These are phyloP conservation scores for Sugiyamaella lignohabitans DNA, from an alignment of 805 yeast species.

Conservation along the genomic window DNA sequence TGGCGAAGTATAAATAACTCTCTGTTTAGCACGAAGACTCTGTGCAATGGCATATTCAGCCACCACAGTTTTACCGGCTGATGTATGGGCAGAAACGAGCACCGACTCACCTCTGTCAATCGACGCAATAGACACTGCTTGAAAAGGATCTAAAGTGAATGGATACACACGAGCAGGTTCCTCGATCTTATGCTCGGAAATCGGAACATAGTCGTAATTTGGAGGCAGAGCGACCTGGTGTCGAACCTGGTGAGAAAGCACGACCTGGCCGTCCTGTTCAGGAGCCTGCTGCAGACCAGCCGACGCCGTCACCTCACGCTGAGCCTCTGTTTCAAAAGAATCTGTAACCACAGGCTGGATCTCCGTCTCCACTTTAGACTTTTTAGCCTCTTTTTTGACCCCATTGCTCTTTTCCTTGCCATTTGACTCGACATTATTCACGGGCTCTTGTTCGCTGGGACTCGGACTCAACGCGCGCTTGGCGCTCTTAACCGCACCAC, in stretches of 20 bases:
- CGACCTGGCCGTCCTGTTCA: conserved; percentile 41
- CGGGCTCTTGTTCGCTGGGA: not conserved
- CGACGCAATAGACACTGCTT: conserved; percentile 92
- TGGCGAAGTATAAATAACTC: conserved; percentile 93
- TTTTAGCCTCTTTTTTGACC: not conserved
- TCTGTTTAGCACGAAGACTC: conserved; percentile 81
- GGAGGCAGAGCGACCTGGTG: conserved; percentile 98
- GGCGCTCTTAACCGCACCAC: not conserved
- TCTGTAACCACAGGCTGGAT: conserved; percentile 64
- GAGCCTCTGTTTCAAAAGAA: conserved; percentile 80
- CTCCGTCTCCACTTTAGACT: conserved; percentile 8
- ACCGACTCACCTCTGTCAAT: conserved; percentile 93
- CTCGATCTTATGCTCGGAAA: conserved; percentile 73
- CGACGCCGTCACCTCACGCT: conserved; percentile 80
- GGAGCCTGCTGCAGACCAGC: conserved; percentile 53
- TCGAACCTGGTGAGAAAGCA: conserved; percentile 86
- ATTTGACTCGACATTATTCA: not conserved
- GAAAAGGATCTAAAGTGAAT: conserved; percentile 92
- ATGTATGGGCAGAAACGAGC: conserved; percentile 93
- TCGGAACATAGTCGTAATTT: conserved; percentile 78
- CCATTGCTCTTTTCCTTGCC: not conserved
- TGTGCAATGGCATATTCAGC: conserved; percentile 97
- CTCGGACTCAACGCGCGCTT: conserved; percentile 1
- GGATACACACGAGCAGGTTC: conserved; percentile 87
- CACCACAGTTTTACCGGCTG: conserved; percentile 96